These are phyloP conservation scores for Beta corolliflora DNA, from an alignment of 179 eudicot genomes.

Conservation along the genomic window DNA sequence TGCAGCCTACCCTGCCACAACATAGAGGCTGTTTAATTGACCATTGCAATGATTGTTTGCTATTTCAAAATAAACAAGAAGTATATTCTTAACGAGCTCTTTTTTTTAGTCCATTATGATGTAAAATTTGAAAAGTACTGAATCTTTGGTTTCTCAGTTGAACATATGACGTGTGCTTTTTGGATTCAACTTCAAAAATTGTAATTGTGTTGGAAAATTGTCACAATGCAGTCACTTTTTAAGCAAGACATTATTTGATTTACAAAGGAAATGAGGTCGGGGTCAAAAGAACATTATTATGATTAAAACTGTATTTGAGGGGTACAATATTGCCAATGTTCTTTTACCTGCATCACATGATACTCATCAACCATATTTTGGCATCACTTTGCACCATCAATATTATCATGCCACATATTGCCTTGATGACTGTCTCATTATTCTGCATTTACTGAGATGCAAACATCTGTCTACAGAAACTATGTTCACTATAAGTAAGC, in stretches of 20 bases:
- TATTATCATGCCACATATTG: conserved; percentile 13
- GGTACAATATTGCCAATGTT: too few relatives aligned
- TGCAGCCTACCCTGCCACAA: background rate
- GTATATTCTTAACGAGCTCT: background rate
- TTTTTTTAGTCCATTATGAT: background rate
- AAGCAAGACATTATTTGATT: background rate
- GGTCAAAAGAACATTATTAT: too few relatives aligned
- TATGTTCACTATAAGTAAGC: background rate
- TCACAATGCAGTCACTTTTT: background rate
- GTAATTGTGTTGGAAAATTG: background rate
- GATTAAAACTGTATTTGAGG: too few relatives aligned
- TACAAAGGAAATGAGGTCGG: background rate
- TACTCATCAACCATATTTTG: too few relatives aligned
- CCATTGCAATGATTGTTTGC: background rate
- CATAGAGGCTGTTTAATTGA: background rate
- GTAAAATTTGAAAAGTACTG: background rate
- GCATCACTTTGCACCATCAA: too few relatives aligned
- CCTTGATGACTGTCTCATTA: conserved; percentile 2
- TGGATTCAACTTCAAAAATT: background rate
- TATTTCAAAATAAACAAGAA: background rate
- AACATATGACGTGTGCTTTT: too few relatives aligned
- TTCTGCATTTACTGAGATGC: background rate
- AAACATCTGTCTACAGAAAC: conserved; percentile 4
- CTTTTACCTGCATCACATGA: too few relatives aligned
- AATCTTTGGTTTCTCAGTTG: background rate